Conservation (phyloP, 306 rosid genomes). For the Adenanthera pavonina region DNA sequence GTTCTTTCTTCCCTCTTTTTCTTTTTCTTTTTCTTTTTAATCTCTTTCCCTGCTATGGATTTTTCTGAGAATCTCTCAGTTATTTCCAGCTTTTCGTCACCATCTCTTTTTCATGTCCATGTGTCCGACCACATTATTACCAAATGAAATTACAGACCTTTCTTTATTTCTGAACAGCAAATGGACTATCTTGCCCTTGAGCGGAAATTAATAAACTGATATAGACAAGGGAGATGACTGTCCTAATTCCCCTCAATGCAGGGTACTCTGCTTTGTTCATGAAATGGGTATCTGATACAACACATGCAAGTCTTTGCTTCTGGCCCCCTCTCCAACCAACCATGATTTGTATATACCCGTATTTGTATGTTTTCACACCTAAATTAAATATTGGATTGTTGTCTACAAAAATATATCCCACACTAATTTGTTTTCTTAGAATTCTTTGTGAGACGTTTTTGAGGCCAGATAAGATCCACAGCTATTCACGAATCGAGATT, state of each 20-base stretch:
- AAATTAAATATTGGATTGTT: background rate
- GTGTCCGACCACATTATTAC: slow-evolving; percentile 60
- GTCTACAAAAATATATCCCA: background rate
- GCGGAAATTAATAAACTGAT: background rate
- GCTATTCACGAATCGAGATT: slow-evolving; percentile 1
- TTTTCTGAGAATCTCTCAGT: slow-evolving; percentile 55
- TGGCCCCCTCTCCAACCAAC: slow-evolving; percentile 40
- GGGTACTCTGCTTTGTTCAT: slow-evolving; percentile 10
- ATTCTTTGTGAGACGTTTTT: background rate
- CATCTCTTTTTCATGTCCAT: slow-evolving; percentile 45
- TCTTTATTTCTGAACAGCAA: background rate
- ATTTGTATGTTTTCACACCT: slow-evolving; percentile 21
- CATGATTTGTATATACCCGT: background rate
- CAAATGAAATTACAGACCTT: slow-evolving; percentile 45
- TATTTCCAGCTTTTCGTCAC: slow-evolving; percentile 56
- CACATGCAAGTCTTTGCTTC: background rate
- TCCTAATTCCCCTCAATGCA: background rate
- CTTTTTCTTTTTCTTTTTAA: background rate
- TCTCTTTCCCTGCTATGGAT: slow-evolving; percentile 36
- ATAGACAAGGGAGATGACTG: slow-evolving; percentile 5
- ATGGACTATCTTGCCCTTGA: slow-evolving; percentile 13
- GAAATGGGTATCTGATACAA: slow-evolving; percentile 26
- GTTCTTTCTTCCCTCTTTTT: background rate
- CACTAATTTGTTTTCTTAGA: background rate
- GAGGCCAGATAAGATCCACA: slow-evolving; percentile 18